Base-by-base conservation (phyloP, 768 basidiomycete genomes). In the Collybiopsis luxurians region DNA sequence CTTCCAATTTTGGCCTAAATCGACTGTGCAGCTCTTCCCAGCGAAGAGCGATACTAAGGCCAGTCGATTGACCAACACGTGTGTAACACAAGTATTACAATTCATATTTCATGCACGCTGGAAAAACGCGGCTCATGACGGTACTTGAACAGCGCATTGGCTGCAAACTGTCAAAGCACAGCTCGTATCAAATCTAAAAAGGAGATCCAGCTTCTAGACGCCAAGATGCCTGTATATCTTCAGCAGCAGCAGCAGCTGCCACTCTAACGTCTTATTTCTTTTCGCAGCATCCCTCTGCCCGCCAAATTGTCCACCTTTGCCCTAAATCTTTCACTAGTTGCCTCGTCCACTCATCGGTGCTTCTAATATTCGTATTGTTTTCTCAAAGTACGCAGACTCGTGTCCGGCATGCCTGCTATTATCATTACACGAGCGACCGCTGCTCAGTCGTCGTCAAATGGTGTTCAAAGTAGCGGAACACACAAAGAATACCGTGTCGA, bases 371-470 rank as follows among this genome's bases (percentile, higher is more conserved):
- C n/a, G n/a, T n/a, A n/a, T n/a, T n/a, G n/a, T n/a, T n/a, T n/a
- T 34, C 31, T 34, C 31, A 5, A 13, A 34, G 31, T 13, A 34
- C 31, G 31, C 31, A 34, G 31, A 34, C 38, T 42, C 56, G 43
- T 54, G 27, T 24, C 10, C 23, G 27, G 62, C 38, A 59, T 52
- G 44, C 31, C 55, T 31, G 50, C 61, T 28, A 47, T 60, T 17
- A 56, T 53, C 42, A 31, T 67, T 11, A 62, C 70, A 13, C 74
- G 69, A 57, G 61, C 64, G 39, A 63, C 68, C 24, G 57, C 47
- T 42, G 27, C 47, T 4, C 36, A 27, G 13, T 31, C 53, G 12
- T 11, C 21, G 40, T 44, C 42, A 30, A 24, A 36, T 24, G 23
- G 13, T 6, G n/a, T n/a, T 5, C 21, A 21, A 10, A 3, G 38